Evolutionary conservation across 495 filamentous ascomycete species (phyloP), one percentile per base, ranked within the genome.

Genomic region (Neurospora sp.): DNA sequence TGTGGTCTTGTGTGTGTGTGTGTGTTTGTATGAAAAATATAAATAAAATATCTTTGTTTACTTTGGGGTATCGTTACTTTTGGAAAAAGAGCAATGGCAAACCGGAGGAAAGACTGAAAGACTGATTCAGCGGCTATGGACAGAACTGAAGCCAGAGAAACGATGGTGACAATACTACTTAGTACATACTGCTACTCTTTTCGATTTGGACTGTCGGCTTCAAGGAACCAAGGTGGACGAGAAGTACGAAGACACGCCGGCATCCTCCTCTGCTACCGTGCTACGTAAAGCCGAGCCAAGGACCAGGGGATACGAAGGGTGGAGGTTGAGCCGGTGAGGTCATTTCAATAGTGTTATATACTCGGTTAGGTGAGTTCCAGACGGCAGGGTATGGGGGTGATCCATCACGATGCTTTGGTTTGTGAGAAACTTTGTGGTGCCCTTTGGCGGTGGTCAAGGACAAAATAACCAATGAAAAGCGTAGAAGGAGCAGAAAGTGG

Each of bases 391-490:
- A 22, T 53, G 7, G 42, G 42, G 7, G 18, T 20, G 18, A 45
- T 45, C 4, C 42, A n/a, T 53, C 9, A 53, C 20, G 20, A 53
- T 61, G 53, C 22, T 61, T 61, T 61, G 22, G 22, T 16, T 61
- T 12, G 45, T 47, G n/a, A 47, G n/a, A 47, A 22, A 47, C 44
- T 53, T 53, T 47, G 44, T 47, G n/a, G 42, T 45, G 42, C 8
- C n/a, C n/a, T 22, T 47, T 47, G n/a, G 20, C 38, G 22, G 70
- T 27, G 39, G 39, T 40, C 16, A 20, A 40, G 20, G 70, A 31
- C 8, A 40, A n/a, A 27, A 7, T 40, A 47, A 37, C 76, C 77
- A 79, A 80, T 80, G 39, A 41, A 53, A 71, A 59, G 14, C 10
- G 35, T 8, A 10, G 42, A 38, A 44, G 39, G 35, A 47, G n/a